Base-by-base conservation (phyloP, 495 filamentous ascomycete species). In the Entonaema liquescens region DNA sequence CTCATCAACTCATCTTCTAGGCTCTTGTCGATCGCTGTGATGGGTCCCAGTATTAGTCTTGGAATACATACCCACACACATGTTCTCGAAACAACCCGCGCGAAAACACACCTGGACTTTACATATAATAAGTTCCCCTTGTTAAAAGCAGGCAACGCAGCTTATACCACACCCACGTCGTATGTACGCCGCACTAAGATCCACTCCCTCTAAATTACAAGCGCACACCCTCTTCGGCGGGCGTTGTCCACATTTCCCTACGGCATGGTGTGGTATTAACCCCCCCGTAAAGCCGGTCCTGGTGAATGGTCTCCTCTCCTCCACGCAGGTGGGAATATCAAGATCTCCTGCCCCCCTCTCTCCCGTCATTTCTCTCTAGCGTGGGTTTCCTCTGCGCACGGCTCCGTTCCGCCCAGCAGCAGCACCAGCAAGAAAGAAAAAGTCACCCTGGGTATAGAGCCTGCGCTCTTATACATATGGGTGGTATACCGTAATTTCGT, bases 71-170 rank as follows among this genome's bases (percentile, higher is more conserved):
- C 50, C 57, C 35, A 62, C 53, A 54, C 59, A 65, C 64, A 60
- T 64, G 63, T 69, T 73, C 70, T 73, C 70, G 70, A 73, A 69
- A 65, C 70, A 62, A 59, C 35, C 70, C 56, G 61, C 61, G 60
- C 65, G 60, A 68, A 47, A 47, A 50, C 56, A 61, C 47, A 58
- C 54, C 69, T 49, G 36, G 50, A 44, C 70, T 57, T 23, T 58
- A 71, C 49, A 47, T 21, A 13, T 13, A 56, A 55, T 35, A 55
- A 15, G 19, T 33, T 56, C 58, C 29, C 35, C 44, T 47, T 63
- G 57, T 62, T 66, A 62, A 58, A 56, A 59, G 11, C 42, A 47
- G 35, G 44, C 57, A 11, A 47, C 42, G 19, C 1, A 9, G 62
- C 58, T 13, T 62, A 68, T 56, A 56, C 53, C 38, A 23, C 19